A percentile compares a stretch with the other conserved stretches of the same genome.
Evolutionary conservation across 768 basidiomycete species (phyloP).

Genomic region (Hortiboletus flavorubellus): DNA sequence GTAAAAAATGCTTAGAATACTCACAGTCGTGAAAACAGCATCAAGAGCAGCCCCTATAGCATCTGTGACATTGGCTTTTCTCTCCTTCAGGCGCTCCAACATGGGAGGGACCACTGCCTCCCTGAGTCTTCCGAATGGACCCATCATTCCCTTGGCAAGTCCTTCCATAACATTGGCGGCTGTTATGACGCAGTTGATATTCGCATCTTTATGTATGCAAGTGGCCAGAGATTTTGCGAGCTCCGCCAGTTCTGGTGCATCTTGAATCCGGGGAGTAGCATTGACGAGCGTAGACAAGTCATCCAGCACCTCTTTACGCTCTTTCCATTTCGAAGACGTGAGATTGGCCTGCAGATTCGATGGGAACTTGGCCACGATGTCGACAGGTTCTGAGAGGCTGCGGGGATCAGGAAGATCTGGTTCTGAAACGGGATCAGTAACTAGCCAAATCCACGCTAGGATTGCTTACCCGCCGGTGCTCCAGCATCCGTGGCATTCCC

Average conservation of each 20-base stretch:
- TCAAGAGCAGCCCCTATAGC: conserved; percentile 85
- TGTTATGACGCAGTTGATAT: conserved; percentile 91
- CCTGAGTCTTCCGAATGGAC: conserved; percentile 68
- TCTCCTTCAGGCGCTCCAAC: conserved; percentile 89
- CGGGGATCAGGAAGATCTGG: conserved; percentile 67
- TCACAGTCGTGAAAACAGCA: conserved; percentile 80
- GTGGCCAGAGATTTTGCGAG: conserved; percentile 72
- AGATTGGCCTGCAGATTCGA: conserved; percentile 68
- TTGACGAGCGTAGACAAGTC: conserved; percentile 71
- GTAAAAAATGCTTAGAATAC: conserved; percentile 26
- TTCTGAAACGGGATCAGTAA: conserved; percentile 35
- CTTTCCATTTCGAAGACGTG: conserved; percentile 96
- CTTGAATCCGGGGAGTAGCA: conserved; percentile 72
- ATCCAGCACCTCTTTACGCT: conserved; percentile 88
- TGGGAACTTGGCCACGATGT: conserved; percentile 75
- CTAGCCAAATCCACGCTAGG: neutral
- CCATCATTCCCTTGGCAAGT: conserved; percentile 78
- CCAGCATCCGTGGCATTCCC: conserved; percentile 42
- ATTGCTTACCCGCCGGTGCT: conserved; percentile 46
- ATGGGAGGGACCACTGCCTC: conserved; percentile 71
- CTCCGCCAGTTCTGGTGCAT: conserved; percentile 73
- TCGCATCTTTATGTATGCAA: conserved; percentile 85
- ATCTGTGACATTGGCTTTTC: conserved; percentile 89
- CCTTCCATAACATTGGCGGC: conserved; percentile 84
- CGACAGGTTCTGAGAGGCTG: conserved; percentile 74